phyloP scores from a whole-genome alignment of 306 rosid species.

The Quercus suber region DNA sequence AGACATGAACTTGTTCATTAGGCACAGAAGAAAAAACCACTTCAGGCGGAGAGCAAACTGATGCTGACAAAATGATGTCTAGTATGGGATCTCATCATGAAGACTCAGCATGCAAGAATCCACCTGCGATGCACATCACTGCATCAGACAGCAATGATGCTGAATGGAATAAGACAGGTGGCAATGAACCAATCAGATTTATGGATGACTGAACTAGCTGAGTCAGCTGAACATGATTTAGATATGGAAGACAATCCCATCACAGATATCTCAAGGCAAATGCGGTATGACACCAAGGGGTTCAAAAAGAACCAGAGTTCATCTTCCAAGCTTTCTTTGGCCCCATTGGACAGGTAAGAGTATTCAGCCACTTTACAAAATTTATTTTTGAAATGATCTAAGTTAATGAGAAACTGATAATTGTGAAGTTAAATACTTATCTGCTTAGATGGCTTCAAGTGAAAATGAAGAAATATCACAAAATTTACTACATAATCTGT shows the following conservation, averaged over 20 bases:
- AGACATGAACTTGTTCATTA: conserved; percentile 23
- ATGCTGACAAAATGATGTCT: conserved; percentile 23
- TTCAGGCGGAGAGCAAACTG: conserved; percentile 33
- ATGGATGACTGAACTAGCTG: conserved; percentile 31
- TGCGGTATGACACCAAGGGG: conserved; percentile 22
- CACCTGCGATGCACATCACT: conserved; percentile 28
- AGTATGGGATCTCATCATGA: conserved; percentile 26
- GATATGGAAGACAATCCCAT: conserved; percentile 32
- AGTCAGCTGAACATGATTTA: conserved; percentile 32
- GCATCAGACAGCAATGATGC: conserved; percentile 31
- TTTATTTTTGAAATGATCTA: not conserved
- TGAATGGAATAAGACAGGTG: conserved; percentile 36
- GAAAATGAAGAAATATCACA: not conserved
- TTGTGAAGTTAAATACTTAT: not conserved
- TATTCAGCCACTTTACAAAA: conserved; percentile 1
- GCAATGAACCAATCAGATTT: conserved; percentile 22
- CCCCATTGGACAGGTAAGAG: conserved; percentile 46
- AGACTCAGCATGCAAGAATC: conserved; percentile 29
- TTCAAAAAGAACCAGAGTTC: conserved; percentile 35
- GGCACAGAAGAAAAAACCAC: conserved; percentile 21
- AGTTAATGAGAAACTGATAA: conserved; percentile 11
- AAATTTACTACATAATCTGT: not conserved
- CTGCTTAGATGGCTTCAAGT: conserved; percentile 7
- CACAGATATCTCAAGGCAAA: conserved; percentile 29
- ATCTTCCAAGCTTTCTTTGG: conserved; percentile 32